Evolutionary conservation across 257 asterid genomes (phyloP).

Genomic region (Fraxinus anomala): DNA sequence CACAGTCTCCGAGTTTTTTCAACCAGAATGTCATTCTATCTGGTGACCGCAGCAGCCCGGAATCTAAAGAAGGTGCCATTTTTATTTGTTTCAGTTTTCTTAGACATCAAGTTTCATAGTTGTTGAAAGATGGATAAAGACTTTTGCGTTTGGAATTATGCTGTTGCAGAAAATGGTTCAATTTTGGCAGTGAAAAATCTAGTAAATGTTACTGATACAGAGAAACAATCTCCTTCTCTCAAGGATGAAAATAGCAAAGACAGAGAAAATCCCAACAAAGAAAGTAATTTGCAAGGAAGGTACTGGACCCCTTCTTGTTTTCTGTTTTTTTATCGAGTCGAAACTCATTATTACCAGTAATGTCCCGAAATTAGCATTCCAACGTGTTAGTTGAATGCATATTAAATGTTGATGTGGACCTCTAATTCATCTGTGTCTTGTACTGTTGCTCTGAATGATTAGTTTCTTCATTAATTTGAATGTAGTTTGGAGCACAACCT

Average conservation of each 20-base stretch:
- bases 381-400: background rate
- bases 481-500: conserved; percentile 71
- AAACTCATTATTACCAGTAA: background rate
- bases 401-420: background rate
- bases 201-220: conserved; percentile 31
- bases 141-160: conserved; percentile 14
- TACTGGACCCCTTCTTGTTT: conserved; percentile 4
- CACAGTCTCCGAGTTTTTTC: conserved; percentile 45
- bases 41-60: conserved; percentile 41
- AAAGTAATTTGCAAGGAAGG: conserved; percentile 54
- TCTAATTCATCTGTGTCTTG: conserved; percentile 14
- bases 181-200: conserved; percentile 23
- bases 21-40: conserved; percentile 28
- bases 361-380: background rate
- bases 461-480: background rate
- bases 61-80: conserved; percentile 42
- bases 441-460: background rate
- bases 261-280: conserved; percentile 37
- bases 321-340: background rate
- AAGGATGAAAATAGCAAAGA: conserved; percentile 37
- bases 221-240: conserved; percentile 26
- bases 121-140: background rate
- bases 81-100: background rate
- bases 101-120: background rate
- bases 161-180: conserved; percentile 44